phyloP scores from a whole-genome alignment of 2,329 filamentous ascomycete genomes.

The Dendryphion nanum region DNA sequence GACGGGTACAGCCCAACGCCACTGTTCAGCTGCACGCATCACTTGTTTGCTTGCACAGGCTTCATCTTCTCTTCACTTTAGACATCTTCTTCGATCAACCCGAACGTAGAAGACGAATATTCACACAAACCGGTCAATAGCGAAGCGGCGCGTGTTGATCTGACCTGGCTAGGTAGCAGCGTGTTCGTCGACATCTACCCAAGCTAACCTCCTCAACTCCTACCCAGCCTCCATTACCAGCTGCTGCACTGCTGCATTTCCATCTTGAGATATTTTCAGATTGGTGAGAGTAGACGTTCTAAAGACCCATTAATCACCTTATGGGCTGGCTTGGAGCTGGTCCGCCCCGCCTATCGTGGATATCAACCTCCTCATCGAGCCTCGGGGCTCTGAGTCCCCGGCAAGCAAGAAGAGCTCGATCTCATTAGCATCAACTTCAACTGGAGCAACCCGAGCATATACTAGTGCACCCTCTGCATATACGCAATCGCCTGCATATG shows the following conservation, averaged over 20 bases:
- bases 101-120: slow-evolving; percentile 7
- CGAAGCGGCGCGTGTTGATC: slow-evolving; percentile 12
- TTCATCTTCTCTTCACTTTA: slow-evolving; percentile 11
- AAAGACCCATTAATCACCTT: slow-evolving; percentile 15
- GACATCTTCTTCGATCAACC: slow-evolving; percentile 13
- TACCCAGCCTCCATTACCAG: slow-evolving; percentile 8
- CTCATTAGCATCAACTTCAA: slow-evolving; percentile 34
- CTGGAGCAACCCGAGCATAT: slow-evolving; percentile 44
- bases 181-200: slow-evolving; percentile 13
- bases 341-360: slow-evolving; percentile 74
- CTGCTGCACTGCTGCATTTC: slow-evolving; percentile 5
- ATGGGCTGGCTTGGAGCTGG: slow-evolving; percentile 46
- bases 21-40: slow-evolving; percentile 14
- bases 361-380: slow-evolving; percentile 87
- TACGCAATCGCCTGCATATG: slow-evolving; percentile 34
- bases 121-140: slow-evolving; percentile 16
- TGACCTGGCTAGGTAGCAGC: slow-evolving; percentile 8
- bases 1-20: slow-evolving; percentile 24
- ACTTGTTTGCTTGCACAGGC: slow-evolving; percentile 12
- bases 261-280: slow-evolving; percentile 4
- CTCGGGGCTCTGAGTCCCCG: slow-evolving; percentile 68
- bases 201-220: slow-evolving; percentile 2
- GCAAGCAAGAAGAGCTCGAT: slow-evolving; percentile 46
- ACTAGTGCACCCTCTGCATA: slow-evolving; percentile 37
- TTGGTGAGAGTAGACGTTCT: slow-evolving; percentile 16